Conservation (phyloP, 2,329 filamentous ascomycete species). For the Exophiala lecanii-corni region DNA sequence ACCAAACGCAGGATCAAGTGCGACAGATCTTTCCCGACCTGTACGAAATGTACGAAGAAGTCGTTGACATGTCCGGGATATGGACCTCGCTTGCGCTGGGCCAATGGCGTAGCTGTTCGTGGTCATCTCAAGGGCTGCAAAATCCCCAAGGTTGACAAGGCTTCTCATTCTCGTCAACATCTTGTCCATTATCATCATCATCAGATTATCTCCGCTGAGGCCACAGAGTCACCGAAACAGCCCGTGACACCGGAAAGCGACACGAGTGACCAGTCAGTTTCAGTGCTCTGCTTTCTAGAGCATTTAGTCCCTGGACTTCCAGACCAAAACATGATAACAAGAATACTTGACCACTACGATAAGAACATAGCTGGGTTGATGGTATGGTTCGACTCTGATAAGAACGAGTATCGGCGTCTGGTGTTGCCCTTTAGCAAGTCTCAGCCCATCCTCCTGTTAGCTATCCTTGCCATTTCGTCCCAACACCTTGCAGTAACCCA, state of each 20-base stretch:
- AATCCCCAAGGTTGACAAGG: slow-evolving; percentile 16
- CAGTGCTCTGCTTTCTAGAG: too few relatives aligned
- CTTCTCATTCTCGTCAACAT: slow-evolving; percentile 9
- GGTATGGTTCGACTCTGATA: slow-evolving; percentile 22
- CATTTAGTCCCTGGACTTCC: slow-evolving; percentile 48
- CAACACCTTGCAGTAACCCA: slow-evolving; percentile 21
- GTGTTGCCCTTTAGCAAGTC: slow-evolving; percentile 17
- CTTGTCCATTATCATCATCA: too few relatives aligned
- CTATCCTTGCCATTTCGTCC: slow-evolving; percentile 20
- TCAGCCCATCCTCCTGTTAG: slow-evolving; percentile 17
- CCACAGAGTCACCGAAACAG: slow-evolving; percentile 9
- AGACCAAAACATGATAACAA: slow-evolving; percentile 70
- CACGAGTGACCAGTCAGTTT: slow-evolving; percentile 5
- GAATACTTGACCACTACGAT: slow-evolving; percentile 58
- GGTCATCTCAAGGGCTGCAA: slow-evolving; percentile 26
- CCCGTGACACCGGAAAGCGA: slow-evolving; percentile 8
- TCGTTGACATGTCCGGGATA: slow-evolving; percentile 28
- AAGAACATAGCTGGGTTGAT: slow-evolving; percentile 21
- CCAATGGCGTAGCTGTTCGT: slow-evolving; percentile 27
- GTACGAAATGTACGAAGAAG: slow-evolving; percentile 28
- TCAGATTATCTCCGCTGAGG: too few relatives aligned
- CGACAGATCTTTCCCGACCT: slow-evolving; percentile 26
- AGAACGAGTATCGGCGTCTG: slow-evolving; percentile 19
- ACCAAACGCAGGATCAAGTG: slow-evolving; percentile 28
- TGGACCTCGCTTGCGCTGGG: slow-evolving; percentile 27